These are phyloP conservation scores for Paramecium biaurelia DNA, from an alignment of 73 alveolate genomes.

Conservation along the genomic window DNA sequence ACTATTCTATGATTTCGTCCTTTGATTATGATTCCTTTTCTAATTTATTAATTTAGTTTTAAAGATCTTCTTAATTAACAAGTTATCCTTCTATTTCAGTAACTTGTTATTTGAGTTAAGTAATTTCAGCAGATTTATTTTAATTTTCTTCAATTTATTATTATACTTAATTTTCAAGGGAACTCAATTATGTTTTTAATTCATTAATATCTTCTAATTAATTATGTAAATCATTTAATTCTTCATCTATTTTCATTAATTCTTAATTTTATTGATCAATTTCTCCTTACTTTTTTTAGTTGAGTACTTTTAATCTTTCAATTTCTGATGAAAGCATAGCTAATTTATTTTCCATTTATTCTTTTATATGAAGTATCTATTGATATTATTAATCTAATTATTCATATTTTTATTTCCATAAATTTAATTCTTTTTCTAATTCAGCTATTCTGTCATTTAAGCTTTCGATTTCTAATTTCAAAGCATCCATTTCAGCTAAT, in stretches of 20 bases:
- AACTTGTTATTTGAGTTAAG: background rate
- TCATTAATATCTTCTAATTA: background rate
- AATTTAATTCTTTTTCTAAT: background rate
- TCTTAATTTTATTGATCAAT: background rate
- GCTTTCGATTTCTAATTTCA: background rate
- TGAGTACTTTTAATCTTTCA: background rate
- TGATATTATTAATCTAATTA: background rate
- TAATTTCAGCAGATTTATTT: background rate
- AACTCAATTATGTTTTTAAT: background rate
- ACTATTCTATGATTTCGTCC: background rate
- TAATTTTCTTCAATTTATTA: background rate
- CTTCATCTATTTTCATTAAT: background rate
- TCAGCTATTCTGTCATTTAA: background rate
- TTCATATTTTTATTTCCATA: background rate
- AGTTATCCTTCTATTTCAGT: background rate
- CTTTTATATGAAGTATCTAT: background rate
- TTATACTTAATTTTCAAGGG: background rate
- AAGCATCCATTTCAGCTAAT: background rate
- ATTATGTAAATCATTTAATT: background rate
- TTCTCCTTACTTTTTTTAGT: constrained; percentile 7
- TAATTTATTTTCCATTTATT: constrained; percentile 27
- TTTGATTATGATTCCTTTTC: constrained; percentile 10
- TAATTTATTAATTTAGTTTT: background rate
- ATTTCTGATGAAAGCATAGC: constrained; percentile 46
- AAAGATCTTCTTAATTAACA: background rate